phyloP scores from a whole-genome alignment of 2,329 filamentous ascomycete genomes.

The Xylaria hypoxylon region DNA sequence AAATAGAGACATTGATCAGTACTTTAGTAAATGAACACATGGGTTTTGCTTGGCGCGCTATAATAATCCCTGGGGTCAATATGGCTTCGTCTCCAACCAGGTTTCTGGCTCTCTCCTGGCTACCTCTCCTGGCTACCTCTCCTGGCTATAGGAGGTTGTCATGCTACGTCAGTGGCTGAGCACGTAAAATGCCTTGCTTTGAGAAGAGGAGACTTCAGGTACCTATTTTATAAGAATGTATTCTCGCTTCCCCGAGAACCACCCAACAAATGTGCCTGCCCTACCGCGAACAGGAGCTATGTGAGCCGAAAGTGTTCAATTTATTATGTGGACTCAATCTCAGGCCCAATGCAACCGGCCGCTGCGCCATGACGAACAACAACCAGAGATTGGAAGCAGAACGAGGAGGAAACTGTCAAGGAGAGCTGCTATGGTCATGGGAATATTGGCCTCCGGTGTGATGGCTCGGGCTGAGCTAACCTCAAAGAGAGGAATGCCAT shows the following conservation, averaged over 20 bases:
- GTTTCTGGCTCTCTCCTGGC: slow-evolving; percentile 7
- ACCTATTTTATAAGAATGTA: neutral
- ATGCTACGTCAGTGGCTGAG: slow-evolving; percentile 26
- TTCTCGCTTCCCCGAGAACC: neutral
- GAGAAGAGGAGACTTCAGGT: neutral
- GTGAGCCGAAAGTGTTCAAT: neutral
- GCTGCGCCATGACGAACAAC: neutral
- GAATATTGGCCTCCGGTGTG: slow-evolving; percentile 8
- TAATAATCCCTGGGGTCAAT: slow-evolving; percentile 8
- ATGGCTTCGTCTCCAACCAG: slow-evolving; percentile 2
- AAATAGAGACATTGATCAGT: too few species aligned
- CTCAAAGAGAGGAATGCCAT: slow-evolving; percentile 49
- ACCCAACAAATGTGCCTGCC: neutral
- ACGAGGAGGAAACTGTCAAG: slow-evolving; percentile 11
- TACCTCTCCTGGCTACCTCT: too few species aligned
- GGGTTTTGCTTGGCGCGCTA: slow-evolving; percentile 15
- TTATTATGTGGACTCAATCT: neutral
- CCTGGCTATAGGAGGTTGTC: neutral
- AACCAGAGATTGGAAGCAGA: neutral
- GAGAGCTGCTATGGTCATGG: neutral
- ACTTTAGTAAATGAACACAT: neutral
- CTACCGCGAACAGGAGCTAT: neutral
- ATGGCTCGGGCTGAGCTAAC: slow-evolving; percentile 12
- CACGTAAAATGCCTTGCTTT: neutral
- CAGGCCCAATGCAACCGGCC: neutral